Base-by-base conservation (phyloP, 306 rosid genomes). In the Prunus kanzakura region DNA sequence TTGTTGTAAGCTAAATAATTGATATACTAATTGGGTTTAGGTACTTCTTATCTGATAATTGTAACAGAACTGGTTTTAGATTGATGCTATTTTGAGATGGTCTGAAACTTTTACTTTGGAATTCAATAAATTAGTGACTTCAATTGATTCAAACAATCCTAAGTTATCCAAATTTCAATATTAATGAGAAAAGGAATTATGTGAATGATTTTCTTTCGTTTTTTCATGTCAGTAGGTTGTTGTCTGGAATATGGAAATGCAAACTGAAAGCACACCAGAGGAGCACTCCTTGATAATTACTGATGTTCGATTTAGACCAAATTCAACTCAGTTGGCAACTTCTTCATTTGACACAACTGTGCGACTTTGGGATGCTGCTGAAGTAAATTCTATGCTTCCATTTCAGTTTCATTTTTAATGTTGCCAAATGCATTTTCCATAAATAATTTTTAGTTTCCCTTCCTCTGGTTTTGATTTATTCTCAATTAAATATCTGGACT, bases 351-450 rank as follows among this genome's bases (percentile, higher is more conserved):
- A 94, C 85, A 81, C 90, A 74, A 88, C 98, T 62, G 87, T 94
- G 82, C 90, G 91, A 79, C 87, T 94, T 74, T 94, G 98, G 98
- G 95, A 94, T 79, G 97, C 98, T 76, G 88, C 93, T n/a, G 85
- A 89, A 67, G 98, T 94, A 91, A 77, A 69, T 78, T 51, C 63
- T 66, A 19, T 76, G 6, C 43, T 63, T 30, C 76, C 75, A 57
- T 52, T 61, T 27, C 4, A 58, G 69, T 56, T 56, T 60, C 45
- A 23, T 22, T 5, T 56, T 18, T 14, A 27, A 27, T n/a, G 27
- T 72, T 49, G 51, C 22, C 18, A 11, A 22, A 51, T 70, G 63
- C 13, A 47, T 76, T 64, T 60, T 32, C 38, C 71, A 35, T 16
- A 20, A 61, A 52, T 23, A 62, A 9, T 1, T 20, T 56, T 46